phyloP scores from a whole-genome alignment of 2,329 filamentous ascomycete genomes.

The Botrytis elliptica region DNA sequence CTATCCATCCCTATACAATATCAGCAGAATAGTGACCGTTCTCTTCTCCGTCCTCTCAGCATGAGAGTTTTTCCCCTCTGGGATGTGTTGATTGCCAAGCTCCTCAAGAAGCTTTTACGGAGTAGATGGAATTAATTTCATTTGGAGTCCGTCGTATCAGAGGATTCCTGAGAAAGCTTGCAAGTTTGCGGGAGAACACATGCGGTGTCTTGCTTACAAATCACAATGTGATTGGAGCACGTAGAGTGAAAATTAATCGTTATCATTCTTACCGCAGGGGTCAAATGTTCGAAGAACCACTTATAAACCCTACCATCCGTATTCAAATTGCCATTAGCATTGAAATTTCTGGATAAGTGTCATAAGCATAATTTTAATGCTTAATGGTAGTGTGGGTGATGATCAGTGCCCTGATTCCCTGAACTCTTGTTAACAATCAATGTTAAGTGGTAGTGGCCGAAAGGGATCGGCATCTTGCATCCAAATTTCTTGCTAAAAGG shows the following conservation, averaged over 20 bases:
- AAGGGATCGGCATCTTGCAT: neutral
- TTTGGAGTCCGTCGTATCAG: neutral
- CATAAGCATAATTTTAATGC: conserved; percentile 16
- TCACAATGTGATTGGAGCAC: neutral
- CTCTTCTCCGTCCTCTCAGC: neutral
- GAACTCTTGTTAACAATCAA: conserved; percentile 4
- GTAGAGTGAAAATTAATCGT: neutral
- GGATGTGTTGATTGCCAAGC: neutral
- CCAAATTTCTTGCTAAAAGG: neutral
- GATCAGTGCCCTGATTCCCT: neutral
- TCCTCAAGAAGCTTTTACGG: neutral
- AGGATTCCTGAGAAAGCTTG: neutral
- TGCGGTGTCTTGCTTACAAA: neutral
- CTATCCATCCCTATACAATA: neutral
- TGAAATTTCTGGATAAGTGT: neutral
- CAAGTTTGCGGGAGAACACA: neutral
- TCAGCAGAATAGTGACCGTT: neutral
- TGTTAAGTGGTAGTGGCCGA: neutral
- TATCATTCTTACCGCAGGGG: conserved; percentile 7
- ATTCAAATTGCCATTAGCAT: conserved; percentile 9
- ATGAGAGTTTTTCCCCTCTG: neutral
- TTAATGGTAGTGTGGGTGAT: conserved; percentile 3
- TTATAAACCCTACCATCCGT: conserved; percentile 11
- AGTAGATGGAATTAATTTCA: neutral
- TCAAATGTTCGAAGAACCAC: neutral